Evolutionary conservation across 2,329 filamentous ascomycete genomes (phyloP), one percentile per base, ranked within the genome.

Genomic region (Penicillium glabrum): DNA sequence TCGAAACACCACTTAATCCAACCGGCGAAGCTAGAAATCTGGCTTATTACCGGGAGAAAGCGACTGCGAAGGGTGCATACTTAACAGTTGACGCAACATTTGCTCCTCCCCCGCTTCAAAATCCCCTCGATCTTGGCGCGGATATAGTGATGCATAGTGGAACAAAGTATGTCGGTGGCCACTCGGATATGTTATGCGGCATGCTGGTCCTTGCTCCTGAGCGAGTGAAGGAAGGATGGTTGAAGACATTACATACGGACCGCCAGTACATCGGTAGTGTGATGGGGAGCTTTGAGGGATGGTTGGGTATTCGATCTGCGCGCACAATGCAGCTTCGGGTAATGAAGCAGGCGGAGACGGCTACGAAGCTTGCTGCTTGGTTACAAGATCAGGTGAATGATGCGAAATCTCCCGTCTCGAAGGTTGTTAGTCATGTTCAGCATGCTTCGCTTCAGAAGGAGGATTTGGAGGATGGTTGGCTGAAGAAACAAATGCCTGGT

Each of bases 111-210:
- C 90, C 91, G n/a, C 79, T 98, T 60, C 88, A 91, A 70, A 89
- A 96, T 68, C 92, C 93, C 0, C 92, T 97, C 65, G 71, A 73
- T 19, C 87, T 83, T 71, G 92, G 90, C 41, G 91, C 89, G 33
- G 93, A 97, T 75, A 77, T 92, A 3, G 85, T 96, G n/a, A 89
- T 97, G 89, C 93, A 98, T 76, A 88, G 84, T 54, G 93, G 91
- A 5, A 96, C 92, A 16, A 98, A 97, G 82, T 98, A 97, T 76
- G 84, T 98, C 62, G 93, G 93, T 27, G 93, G 93, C 0, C 93
- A 98, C 76, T 93, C 88, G 61, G 93, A 98, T 76, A 83, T 97
- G 84, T 83, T 98, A 8, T 95, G 90, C 70, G 93, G 93, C 13
- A 86, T 95, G 24, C 76, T 98, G 46, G 83, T 86, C 0, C 81